phyloP scores from a whole-genome alignment of 1,284 basidiomycete species.

The Trichosporon ovoides region DNA sequence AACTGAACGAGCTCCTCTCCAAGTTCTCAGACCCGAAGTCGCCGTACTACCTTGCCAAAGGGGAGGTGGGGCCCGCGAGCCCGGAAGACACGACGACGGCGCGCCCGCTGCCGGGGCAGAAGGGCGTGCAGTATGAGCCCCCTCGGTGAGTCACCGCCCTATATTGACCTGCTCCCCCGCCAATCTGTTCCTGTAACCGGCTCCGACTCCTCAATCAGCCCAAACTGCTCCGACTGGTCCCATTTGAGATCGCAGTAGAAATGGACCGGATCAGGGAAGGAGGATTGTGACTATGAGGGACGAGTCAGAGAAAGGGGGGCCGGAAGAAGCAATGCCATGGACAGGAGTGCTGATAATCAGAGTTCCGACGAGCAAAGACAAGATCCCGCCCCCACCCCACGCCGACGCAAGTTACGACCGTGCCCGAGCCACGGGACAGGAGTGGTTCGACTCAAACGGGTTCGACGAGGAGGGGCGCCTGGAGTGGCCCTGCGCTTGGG shows the following conservation, averaged over 20 bases:
- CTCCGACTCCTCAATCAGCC: too few relatives aligned
- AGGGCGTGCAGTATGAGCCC: not conserved
- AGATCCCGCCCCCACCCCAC: slow-evolving; percentile 10
- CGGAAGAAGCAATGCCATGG: too few relatives aligned
- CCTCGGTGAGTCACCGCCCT: not conserved
- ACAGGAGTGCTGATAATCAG: slow-evolving; percentile 5
- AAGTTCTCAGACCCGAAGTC: slow-evolving; percentile 40
- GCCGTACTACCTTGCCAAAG: slow-evolving; percentile 39
- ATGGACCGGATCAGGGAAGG: too few relatives aligned
- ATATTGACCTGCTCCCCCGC: too few relatives aligned
- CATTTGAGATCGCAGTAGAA: too few relatives aligned
- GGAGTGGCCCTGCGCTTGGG: slow-evolving; percentile 47
- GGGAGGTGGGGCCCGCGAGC: slow-evolving; percentile 35
- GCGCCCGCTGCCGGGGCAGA: slow-evolving; percentile 17
- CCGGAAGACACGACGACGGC: slow-evolving; percentile 38
- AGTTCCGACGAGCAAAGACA: not conserved
- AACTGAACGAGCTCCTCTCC: slow-evolving; percentile 30
- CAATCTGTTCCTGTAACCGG: too few relatives aligned
- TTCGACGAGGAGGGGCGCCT: slow-evolving; percentile 35
- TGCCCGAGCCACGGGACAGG: slow-evolving; percentile 15
- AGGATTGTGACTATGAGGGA: too few relatives aligned
- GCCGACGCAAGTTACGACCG: slow-evolving; percentile 15
- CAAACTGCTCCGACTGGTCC: too few relatives aligned
- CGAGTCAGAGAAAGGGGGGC: too few relatives aligned
- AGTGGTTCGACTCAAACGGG: slow-evolving; percentile 28